Base-by-base conservation (phyloP, 73 alveolate genomes). In the Paramecium primaurelia region DNA sequence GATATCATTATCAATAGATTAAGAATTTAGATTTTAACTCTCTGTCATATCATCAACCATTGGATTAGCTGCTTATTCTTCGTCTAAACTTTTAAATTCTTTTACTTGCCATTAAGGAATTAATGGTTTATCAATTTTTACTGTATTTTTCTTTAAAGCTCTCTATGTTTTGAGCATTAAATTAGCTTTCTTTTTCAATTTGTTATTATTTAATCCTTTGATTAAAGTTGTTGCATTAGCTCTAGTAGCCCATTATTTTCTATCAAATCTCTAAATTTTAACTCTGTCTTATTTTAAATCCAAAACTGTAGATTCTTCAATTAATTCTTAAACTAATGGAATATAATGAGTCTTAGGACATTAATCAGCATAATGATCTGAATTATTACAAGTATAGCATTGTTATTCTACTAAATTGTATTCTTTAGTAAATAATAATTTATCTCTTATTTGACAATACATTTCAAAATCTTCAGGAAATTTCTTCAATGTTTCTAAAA, bases 381-480 rank as follows among this genome's bases (percentile, higher is more conserved):
- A 11, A 5, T 18, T 26, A 26, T 71, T 45, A 40, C 94, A 89
- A 11, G 86, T 89, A 14, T 47, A 71, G n/a, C 94, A 89, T 89
- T 69, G 49, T 36, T 58, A 37, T 18, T 83, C 94, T 8, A 89
- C 54, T 34, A 71, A 58, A 45, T 44, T 60, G 40, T 36, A 71
- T 58, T 89, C 75, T 28, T 89, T 45, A 34, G 80, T 58, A 20
- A 89, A 89, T n/a, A 44, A 25, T 20, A 89, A 71, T 22, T 45
- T 22, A 47, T 89, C 94, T 37, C 94, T 89, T 22, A 89, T 71
- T 34, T 71, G 28, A 54, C 94, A 89, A 89, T 64, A 71, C 8
- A 20, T 69, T 73, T 89, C 94, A 89, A 34, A 89, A 54, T 89
- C 94, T 26, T 89, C 86, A 18, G 94, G 60, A 60, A 49, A 71